These are phyloP conservation scores for Cokeromyces recurvatus DNA, from an alignment of 371 early-diverging fungal species.

Conservation along the genomic window DNA sequence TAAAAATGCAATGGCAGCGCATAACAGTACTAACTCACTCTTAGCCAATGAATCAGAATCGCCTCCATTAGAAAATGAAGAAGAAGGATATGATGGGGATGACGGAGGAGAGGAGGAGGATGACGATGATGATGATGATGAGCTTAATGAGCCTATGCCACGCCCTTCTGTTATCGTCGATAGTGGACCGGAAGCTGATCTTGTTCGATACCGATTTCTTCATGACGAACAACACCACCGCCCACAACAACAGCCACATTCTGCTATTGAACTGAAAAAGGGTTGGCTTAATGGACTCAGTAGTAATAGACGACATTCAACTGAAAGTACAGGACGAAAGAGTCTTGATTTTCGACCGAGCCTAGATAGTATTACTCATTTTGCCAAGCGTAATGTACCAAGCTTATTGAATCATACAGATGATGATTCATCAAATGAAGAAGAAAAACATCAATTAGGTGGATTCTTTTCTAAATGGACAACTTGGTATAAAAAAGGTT, in stretches of 20 bases:
- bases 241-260: neutral
- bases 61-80: neutral
- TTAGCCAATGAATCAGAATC: neutral
- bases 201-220: slow-evolving; percentile 21
- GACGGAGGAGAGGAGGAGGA: slow-evolving; percentile 5
- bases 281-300: slow-evolving; percentile 10
- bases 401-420: slow-evolving; percentile 7
- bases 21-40: slow-evolving; percentile 1
- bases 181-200: slow-evolving; percentile 25
- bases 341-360: slow-evolving; percentile 33
- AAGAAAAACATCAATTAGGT: slow-evolving; percentile 5
- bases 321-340: slow-evolving; percentile 19
- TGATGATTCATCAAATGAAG: slow-evolving; percentile 14
- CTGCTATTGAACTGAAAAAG: slow-evolving; percentile 12
- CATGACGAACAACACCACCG: slow-evolving; percentile 11
- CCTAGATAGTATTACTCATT: slow-evolving; percentile 21
- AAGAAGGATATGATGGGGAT: slow-evolving; percentile 6
- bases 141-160: slow-evolving; percentile 15
- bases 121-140: neutral
- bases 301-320: slow-evolving; percentile 10
- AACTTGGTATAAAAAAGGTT: slow-evolving; percentile 29
- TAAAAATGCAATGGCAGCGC: slow-evolving; percentile 34
- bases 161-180: slow-evolving; percentile 22
- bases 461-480: slow-evolving; percentile 31
- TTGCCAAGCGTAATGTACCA: slow-evolving; percentile 18